Percentiles rank a stretch among this genome's conserved stretches.
Conservation (phyloP, 2,329 filamentous ascomycete species). For the Parascedosporium putredinis region DNA sequence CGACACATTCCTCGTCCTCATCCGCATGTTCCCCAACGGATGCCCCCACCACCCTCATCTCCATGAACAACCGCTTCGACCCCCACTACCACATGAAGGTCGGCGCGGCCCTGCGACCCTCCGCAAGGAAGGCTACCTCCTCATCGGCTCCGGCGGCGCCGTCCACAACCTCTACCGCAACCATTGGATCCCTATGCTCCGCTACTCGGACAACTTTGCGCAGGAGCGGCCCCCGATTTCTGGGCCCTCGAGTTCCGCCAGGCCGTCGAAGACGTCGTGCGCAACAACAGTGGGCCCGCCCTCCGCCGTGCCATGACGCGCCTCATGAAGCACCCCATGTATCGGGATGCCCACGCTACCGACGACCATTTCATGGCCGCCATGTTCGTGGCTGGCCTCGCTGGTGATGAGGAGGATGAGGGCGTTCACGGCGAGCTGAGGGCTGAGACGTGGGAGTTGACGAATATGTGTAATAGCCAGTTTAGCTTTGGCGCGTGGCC, state of each 20-base stretch:
- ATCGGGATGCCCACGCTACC: constrained; percentile 55
- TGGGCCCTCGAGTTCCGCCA: constrained; percentile 58
- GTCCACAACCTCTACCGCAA: constrained; percentile 65
- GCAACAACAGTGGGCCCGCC: constrained; percentile 33
- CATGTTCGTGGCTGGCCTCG: constrained; percentile 50
- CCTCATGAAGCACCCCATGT: constrained; percentile 58
- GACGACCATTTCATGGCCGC: constrained; percentile 62
- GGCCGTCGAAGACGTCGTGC: constrained; percentile 48
- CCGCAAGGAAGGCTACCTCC: constrained; percentile 36
- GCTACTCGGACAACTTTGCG: constrained; percentile 32
- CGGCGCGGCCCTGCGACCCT: constrained; percentile 46
- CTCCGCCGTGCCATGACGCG: constrained; percentile 45
- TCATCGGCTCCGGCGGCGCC: constrained; percentile 50
- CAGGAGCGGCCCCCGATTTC: constrained; percentile 35
- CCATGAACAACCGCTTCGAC: constrained; percentile 27
- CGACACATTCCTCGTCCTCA: constrained; percentile 58
- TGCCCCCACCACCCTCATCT: constrained; percentile 45
- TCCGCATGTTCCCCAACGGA: constrained; percentile 56
- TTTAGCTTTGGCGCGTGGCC: constrained; percentile 36
- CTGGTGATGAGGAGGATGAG: constrained; percentile 33
- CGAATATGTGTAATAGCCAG: constrained; percentile 54
- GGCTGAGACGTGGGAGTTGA: constrained; percentile 58
- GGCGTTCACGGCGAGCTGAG: constrained; percentile 27
- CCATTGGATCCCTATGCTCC: constrained; percentile 52
- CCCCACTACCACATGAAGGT: constrained; percentile 38